Percentiles rank a stretch among this genome's conserved stretches.
Evolutionary conservation across 352 stramenopile genomes (phyloP).

Genomic region (Globisporangium paroecandrum): DNA sequence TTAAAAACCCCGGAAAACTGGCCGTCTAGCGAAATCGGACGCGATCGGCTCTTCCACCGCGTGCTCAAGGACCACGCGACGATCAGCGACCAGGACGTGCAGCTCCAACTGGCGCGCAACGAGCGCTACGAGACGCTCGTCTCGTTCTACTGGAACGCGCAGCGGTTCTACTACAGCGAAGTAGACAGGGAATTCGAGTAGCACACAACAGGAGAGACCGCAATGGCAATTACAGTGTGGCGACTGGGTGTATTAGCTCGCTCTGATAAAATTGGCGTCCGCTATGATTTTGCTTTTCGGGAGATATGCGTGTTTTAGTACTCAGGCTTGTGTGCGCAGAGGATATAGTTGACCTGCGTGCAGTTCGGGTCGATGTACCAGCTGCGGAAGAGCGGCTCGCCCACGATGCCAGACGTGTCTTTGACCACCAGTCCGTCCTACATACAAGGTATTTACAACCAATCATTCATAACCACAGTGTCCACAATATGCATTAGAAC

Average conservation of each 20-base stretch:
- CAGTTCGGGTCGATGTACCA: conserved; percentile 75
- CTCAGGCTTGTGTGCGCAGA: conserved; percentile 66
- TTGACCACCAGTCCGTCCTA: conserved; percentile 44
- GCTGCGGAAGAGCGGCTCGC: conserved; percentile 64
- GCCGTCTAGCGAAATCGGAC: conserved; percentile 35
- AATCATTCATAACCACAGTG: too few relatives aligned
- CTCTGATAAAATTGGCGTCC: not conserved
- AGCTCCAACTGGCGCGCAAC: conserved; percentile 40
- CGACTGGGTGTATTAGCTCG: not conserved
- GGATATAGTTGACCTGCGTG: conserved; percentile 82
- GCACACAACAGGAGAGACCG: not conserved
- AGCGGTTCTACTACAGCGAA: conserved; percentile 28
- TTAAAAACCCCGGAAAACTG: conserved; percentile 33
- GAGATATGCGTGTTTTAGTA: conserved; percentile 11
- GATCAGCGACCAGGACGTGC: conserved; percentile 36
- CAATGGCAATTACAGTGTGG: not conserved
- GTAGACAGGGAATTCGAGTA: conserved; percentile 1
- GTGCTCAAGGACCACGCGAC: conserved; percentile 68
- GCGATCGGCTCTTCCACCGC: conserved; percentile 59
- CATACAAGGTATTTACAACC: too few relatives aligned
- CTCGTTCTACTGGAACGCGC: conserved; percentile 32
- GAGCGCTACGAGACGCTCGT: conserved; percentile 54
- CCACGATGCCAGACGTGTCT: conserved; percentile 77
- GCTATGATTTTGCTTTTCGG: not conserved
- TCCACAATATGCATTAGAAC: too few relatives aligned